These are phyloP conservation scores for Ustilago loliicola DNA, from an alignment of 1,284 basidiomycete genomes.

Conservation along the genomic window DNA sequence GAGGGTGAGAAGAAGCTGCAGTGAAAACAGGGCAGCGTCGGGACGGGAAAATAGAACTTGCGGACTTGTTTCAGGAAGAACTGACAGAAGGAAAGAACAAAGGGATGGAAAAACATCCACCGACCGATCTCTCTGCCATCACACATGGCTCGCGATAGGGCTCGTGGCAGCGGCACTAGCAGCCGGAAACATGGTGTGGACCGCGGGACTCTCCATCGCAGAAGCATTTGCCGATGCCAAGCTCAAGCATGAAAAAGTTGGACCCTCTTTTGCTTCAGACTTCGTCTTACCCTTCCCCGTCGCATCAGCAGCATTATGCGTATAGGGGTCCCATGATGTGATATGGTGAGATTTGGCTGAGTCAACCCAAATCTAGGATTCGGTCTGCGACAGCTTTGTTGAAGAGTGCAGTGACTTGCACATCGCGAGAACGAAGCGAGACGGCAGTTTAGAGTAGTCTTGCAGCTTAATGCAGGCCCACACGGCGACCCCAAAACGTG, in stretches of 20 bases:
- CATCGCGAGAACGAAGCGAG: not conserved
- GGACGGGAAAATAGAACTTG: constrained; percentile 1
- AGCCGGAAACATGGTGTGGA: not conserved
- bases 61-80: constrained; percentile 4
- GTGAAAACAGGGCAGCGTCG: not conserved
- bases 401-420: constrained; percentile 1
- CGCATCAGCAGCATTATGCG: not conserved
- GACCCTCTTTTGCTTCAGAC: not conserved
- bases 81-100: not conserved
- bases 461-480: constrained; percentile 1
- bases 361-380: constrained; percentile 1
- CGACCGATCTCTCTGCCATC: not conserved
- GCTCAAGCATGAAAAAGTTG: not conserved
- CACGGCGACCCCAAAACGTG: constrained; percentile 6
- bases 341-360: not conserved
- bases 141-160: not conserved
- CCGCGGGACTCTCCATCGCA: not conserved
- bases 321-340: not conserved
- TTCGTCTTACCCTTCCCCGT: not conserved
- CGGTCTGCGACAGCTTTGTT: not conserved
- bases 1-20: constrained; percentile 1
- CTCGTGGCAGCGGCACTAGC: not conserved
- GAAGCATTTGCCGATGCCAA: constrained; percentile 1
- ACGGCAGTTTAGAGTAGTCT: constrained; percentile 1
- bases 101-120: not conserved